Percentiles rank a stretch among this genome's conserved stretches.
These are phyloP conservation scores for Puccinia novopanici DNA, from an alignment of 1,284 basidiomycete genomes.

Conservation along the genomic window DNA sequence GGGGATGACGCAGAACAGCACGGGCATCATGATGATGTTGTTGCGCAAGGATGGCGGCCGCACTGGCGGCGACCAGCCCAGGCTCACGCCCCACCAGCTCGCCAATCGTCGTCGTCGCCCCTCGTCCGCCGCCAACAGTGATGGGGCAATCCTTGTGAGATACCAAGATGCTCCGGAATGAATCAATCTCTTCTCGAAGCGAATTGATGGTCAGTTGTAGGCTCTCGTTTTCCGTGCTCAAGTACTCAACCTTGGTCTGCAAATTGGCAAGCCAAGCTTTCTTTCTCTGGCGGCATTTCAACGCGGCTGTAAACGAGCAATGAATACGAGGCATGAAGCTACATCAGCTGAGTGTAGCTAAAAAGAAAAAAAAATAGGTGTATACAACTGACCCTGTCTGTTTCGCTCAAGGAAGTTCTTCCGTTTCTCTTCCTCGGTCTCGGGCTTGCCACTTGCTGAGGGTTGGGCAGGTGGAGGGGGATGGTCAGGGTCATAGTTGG, in stretches of 20 bases:
- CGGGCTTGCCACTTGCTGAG: constrained; percentile 67
- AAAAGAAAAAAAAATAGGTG: no score
- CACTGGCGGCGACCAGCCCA: constrained; percentile 18
- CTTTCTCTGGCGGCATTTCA: constrained; percentile 97
- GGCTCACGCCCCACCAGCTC: constrained; percentile 30
- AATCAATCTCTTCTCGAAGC: constrained; percentile 66
- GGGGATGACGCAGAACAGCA: not conserved
- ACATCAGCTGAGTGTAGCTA: not conserved
- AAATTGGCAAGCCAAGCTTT: constrained; percentile 94
- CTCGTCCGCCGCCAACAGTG: constrained; percentile 14
- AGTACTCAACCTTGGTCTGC: constrained; percentile 87
- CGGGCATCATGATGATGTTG: constrained; percentile 16
- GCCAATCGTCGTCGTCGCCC: constrained; percentile 31
- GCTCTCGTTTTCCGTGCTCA: constrained; percentile 90
- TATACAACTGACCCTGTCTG: constrained; percentile 78
- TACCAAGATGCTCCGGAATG: constrained; percentile 62
- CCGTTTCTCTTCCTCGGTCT: constrained; percentile 93
- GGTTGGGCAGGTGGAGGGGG: not conserved
- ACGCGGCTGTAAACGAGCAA: constrained; percentile 68
- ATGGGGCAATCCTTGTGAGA: constrained; percentile 56
- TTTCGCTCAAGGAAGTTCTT: constrained; percentile 92
- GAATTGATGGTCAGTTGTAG: constrained; percentile 65
- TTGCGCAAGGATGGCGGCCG: constrained; percentile 30
- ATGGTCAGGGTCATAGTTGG: constrained; percentile 16
- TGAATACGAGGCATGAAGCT: no score